Conservation (phyloP, 2,329 filamentous ascomycete genomes). For the Botrytis pseudocinerea region DNA sequence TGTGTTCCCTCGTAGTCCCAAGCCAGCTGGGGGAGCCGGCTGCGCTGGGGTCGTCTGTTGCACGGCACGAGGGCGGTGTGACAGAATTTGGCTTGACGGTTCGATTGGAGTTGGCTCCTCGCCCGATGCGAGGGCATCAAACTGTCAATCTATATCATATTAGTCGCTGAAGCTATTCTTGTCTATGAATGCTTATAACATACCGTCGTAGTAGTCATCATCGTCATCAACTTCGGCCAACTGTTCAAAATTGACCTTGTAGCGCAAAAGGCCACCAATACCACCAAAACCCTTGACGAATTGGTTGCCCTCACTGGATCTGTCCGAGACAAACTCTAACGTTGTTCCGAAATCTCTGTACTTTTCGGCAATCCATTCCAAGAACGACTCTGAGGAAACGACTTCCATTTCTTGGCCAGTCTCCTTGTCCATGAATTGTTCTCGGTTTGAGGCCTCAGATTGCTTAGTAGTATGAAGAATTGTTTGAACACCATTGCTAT, state of each 20-base stretch:
- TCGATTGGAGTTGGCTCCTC: slow-evolving; percentile 77
- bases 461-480: slow-evolving; percentile 86
- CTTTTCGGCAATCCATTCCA: slow-evolving; percentile 99
- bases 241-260: slow-evolving; percentile 99
- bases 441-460: slow-evolving; percentile 73
- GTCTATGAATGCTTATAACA: slow-evolving; percentile 16
- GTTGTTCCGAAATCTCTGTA: slow-evolving; percentile 97
- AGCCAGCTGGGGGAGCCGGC: slow-evolving; percentile 41
- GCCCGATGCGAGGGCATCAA: slow-evolving; percentile 80
- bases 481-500: slow-evolving; percentile 68
- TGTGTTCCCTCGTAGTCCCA: slow-evolving; percentile 45
- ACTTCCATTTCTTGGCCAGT: slow-evolving; percentile 98
- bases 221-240: slow-evolving; percentile 88
- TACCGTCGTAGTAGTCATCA: slow-evolving; percentile 85
- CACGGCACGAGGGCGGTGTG: slow-evolving; percentile 46
- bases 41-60: slow-evolving; percentile 47
- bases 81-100: slow-evolving; percentile 45
- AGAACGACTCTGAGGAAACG: slow-evolving; percentile 81
- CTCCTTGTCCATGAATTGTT: slow-evolving; percentile 90
- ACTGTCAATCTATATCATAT: slow-evolving; percentile 71
- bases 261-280: slow-evolving; percentile 93
- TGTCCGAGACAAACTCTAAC: slow-evolving; percentile 96
- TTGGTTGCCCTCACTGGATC: slow-evolving; percentile 97
- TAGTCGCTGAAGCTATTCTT: slow-evolving; percentile 27
- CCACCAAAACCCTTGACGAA: slow-evolving; percentile 99